A percentile compares a stretch with the other conserved stretches of the same genome.
phyloP scores from a whole-genome alignment of 164 flowering plant species.

The Vitis labrusca region DNA sequence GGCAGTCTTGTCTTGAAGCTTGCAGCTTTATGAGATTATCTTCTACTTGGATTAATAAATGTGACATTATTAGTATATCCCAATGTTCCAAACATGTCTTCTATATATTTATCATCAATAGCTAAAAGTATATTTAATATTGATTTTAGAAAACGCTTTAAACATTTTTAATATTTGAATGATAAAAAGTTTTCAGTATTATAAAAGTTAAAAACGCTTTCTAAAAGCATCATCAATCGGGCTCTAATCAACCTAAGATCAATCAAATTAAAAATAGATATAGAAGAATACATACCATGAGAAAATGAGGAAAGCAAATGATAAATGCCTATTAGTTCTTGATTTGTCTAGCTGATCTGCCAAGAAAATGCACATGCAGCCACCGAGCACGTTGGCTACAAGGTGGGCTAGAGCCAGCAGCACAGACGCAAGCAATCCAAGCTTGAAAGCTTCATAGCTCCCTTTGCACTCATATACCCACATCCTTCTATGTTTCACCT shows the following conservation, averaged over 20 bases:
- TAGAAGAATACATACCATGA: slow-evolving; percentile 4
- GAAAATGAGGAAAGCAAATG: slow-evolving; percentile 8
- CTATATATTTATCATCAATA: neutral
- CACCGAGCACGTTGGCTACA: neutral
- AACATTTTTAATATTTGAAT: too few species aligned
- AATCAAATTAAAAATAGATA: neutral
- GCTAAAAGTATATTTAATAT: neutral
- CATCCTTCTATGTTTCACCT: neutral
- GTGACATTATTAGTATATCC: too few species aligned
- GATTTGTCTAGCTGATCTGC: slow-evolving; percentile 4
- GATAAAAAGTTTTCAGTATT: too few species aligned
- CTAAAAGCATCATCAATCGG: too few species aligned
- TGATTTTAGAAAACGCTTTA: too few species aligned
- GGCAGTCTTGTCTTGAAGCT: too few species aligned
- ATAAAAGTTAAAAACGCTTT: too few species aligned
- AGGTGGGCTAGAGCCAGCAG: slow-evolving; percentile 10
- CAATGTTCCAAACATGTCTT: too few species aligned
- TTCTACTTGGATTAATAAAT: too few species aligned
- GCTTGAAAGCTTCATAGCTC: slow-evolving; percentile 2
- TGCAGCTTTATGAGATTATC: too few species aligned
- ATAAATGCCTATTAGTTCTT: neutral
- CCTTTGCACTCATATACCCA: neutral
- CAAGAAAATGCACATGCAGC: slow-evolving; percentile 11
- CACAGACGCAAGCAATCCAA: neutral
- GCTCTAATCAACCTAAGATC: neutral